Conservation (phyloP, 2,329 filamentous ascomycete species). For the Arthrobotrys pseudoclavata region DNA sequence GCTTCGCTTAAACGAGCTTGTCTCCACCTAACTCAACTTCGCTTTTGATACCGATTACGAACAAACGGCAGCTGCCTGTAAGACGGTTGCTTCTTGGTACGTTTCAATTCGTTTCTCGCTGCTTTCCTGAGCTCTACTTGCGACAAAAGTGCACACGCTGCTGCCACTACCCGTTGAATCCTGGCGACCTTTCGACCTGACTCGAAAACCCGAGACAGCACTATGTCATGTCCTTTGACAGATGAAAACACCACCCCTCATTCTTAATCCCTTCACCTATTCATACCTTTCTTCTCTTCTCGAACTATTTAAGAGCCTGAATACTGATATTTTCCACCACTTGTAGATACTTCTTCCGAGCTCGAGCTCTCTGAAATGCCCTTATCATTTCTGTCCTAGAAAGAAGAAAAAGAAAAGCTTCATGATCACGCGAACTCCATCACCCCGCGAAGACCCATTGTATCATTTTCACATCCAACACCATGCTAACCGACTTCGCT, state of each 20-base stretch:
- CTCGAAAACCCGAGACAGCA: constrained; percentile 27
- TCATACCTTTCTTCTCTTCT: constrained; percentile 1
- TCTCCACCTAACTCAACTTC: background rate
- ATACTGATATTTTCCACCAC: constrained; percentile 2
- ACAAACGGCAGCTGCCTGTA: constrained; percentile 7
- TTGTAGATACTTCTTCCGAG: constrained; percentile 8
- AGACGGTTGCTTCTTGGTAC: background rate
- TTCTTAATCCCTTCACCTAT: background rate
- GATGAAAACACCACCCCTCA: background rate
- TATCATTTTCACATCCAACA: constrained; percentile 13
- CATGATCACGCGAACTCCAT: constrained; percentile 21
- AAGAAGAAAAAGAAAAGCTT: constrained; percentile 21
- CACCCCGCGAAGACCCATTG: constrained; percentile 19
- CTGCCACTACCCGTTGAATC: constrained; percentile 33
- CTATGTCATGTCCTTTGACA: constrained; percentile 18
- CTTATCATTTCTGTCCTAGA: constrained; percentile 16
- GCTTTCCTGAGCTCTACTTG: constrained; percentile 5
- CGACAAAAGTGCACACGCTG: constrained; percentile 51
- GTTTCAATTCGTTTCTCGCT: background rate
- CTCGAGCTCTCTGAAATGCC: constrained; percentile 39
- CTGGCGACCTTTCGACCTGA: constrained; percentile 33
- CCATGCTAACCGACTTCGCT: constrained; percentile 59
- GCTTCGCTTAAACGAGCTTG: background rate
- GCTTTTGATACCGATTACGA: constrained; percentile 20
- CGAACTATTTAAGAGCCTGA: background rate